Evolutionary conservation across 2,329 filamentous ascomycete genomes (phyloP), one percentile per base, ranked within the genome.

Genomic region (Trichoderma koningiopsis): DNA sequence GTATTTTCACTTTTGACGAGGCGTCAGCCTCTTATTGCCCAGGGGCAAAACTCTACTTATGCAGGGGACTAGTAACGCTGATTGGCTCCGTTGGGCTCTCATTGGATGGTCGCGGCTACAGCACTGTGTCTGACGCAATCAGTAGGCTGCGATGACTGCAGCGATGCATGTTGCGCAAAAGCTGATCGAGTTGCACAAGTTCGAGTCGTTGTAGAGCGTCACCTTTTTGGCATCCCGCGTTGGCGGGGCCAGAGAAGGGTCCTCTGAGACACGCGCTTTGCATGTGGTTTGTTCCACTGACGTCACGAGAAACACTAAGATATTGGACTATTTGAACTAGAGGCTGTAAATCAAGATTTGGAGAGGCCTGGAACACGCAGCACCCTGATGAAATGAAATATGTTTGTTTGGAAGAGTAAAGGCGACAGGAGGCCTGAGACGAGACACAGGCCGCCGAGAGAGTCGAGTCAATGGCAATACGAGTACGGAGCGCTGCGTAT

Each of bases 281-380:
- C 33, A 14, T 35, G 33, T 35, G 35, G 22, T 14, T 29, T 8
- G 52, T 47, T 5, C 27, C 40, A 37, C 53, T 66, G 53, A 66
- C 63, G 63, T 66, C 63, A 58, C 53, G 53, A 43, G 29, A 29
- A 29, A 66, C 27, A 66, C 63, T 66, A 66, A 65, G 5, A 55
- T 10, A 3, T 5, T 14, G 37, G 24, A 29, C 49, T 40, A 53
- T 35, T 10, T 24, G 16, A 43, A 10, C 52, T 65, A 65, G 61
- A 65, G 35, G 52, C 35, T 33, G n/a, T 58, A 58, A 66, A 66
- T 58, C 53, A 66, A 58, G 63, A 66, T 66, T 66, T 58, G 14
- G 37, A 31, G 53, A 0, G 35, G 1, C 19, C 35, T 49, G 63
- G 53, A 66, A 66, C 53, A 66, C 47, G 53, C 52, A 66, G 63